A percentile compares a stretch with the other conserved stretches of the same genome.
These are phyloP conservation scores for Podospora conica DNA, from an alignment of 495 filamentous ascomycete species.

Conservation along the genomic window DNA sequence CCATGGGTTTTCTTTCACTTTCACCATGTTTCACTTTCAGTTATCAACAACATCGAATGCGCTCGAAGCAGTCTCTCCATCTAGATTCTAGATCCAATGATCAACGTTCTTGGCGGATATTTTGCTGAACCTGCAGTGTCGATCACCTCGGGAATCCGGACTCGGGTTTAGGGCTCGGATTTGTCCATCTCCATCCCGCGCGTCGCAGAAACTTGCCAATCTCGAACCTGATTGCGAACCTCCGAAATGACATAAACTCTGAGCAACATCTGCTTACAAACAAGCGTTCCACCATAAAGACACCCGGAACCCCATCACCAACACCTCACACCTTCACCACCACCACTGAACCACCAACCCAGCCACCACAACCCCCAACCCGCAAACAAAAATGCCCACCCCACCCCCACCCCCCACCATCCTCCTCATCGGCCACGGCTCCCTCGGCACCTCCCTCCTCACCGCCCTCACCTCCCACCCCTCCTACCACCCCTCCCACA, in stretches of 20 bases:
- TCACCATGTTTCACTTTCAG: too few relatives aligned
- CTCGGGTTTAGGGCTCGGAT: neutral
- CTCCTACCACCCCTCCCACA: conserved; percentile 18
- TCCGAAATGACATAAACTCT: neutral
- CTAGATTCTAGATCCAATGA: too few relatives aligned
- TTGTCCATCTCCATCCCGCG: neutral
- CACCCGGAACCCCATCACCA: too few relatives aligned
- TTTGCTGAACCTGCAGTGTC: too few relatives aligned
- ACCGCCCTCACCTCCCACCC: conserved; percentile 41
- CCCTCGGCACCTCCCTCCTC: conserved; percentile 53
- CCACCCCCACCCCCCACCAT: conserved; percentile 33
- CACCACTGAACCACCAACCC: neutral
- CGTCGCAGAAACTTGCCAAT: neutral
- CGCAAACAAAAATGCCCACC: conserved; percentile 2
- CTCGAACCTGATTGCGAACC: neutral
- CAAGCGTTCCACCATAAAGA: neutral
- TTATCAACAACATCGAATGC: neutral
- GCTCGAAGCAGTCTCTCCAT: neutral
- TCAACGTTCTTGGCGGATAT: too few relatives aligned
- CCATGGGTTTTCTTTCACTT: neutral
- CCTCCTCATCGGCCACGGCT: conserved; percentile 57
- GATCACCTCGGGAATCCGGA: neutral
- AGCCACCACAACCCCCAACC: neutral
- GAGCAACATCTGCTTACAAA: neutral
- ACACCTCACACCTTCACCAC: neutral